Evolutionary conservation across 2,329 filamentous ascomycete species (phyloP).

Genomic region (Bipolaris cookei): DNA sequence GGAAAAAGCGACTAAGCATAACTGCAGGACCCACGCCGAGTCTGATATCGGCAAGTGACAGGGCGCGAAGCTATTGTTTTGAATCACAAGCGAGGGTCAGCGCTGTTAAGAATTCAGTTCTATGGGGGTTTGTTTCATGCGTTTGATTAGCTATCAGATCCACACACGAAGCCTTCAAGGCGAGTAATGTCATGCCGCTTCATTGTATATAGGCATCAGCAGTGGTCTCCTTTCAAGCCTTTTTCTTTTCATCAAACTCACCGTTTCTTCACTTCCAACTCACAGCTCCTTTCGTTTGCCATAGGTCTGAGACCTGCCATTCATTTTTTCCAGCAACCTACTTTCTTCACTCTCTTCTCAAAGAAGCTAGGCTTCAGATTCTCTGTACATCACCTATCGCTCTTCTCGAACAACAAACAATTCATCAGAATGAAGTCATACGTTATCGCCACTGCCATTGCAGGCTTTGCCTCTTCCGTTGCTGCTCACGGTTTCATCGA

Average conservation of each 20-base stretch:
- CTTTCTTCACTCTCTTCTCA: slow-evolving; percentile 39
- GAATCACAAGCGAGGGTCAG: slow-evolving; percentile 27
- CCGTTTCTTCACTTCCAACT: slow-evolving; percentile 32
- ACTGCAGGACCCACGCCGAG: slow-evolving; percentile 25
- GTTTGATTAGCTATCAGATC: slow-evolving; percentile 44
- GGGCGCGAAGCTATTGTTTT: slow-evolving; percentile 18
- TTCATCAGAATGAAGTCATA: slow-evolving; percentile 52
- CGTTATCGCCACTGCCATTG: slow-evolving; percentile 50
- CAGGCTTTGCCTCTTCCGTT: slow-evolving; percentile 55
- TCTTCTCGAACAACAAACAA: slow-evolving; percentile 19
- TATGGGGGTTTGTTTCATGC: slow-evolving; percentile 40
- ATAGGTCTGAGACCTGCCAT: slow-evolving; percentile 50
- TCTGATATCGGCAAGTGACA: slow-evolving; percentile 22
- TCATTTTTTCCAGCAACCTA: slow-evolving; percentile 41
- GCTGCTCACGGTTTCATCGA: slow-evolving; percentile 62
- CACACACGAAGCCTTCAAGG: slow-evolving; percentile 30
- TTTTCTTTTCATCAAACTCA: slow-evolving; percentile 21
- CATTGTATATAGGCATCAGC: slow-evolving; percentile 29
- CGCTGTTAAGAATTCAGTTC: slow-evolving; percentile 28
- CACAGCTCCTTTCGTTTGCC: slow-evolving; percentile 36
- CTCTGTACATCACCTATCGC: slow-evolving; percentile 26
- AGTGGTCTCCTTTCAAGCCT: slow-evolving; percentile 5
- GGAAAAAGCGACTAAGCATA: slow-evolving; percentile 35
- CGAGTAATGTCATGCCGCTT: slow-evolving; percentile 16
- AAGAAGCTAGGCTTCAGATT: slow-evolving; percentile 44